A percentile compares a stretch with the other conserved stretches of the same genome.
Conservation (phyloP, 2,329 filamentous ascomycete species). For the Arthrocladium fulminans region DNA sequence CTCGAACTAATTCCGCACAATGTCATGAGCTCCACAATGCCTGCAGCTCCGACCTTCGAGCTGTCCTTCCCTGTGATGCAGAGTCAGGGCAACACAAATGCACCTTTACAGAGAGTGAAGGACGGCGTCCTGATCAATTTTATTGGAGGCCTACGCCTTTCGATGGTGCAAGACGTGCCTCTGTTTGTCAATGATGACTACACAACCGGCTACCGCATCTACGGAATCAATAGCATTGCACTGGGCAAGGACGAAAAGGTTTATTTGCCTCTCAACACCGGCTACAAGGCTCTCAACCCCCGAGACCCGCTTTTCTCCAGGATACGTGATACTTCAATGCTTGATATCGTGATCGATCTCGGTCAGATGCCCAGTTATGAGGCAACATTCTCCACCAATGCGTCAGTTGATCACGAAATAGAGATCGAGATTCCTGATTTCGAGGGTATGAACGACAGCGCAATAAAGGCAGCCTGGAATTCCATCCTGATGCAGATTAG, state of each 20-base stretch:
- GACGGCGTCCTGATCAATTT: slow-evolving; percentile 54
- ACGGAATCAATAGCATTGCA: slow-evolving; percentile 68
- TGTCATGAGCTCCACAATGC: slow-evolving; percentile 66
- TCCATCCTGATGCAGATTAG: slow-evolving; percentile 23
- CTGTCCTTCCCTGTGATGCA: slow-evolving; percentile 54
- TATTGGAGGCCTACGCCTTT: slow-evolving; percentile 49
- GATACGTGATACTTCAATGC: slow-evolving; percentile 59
- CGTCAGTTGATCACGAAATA: slow-evolving; percentile 6
- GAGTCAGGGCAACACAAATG: slow-evolving; percentile 39
- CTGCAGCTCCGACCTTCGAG: slow-evolving; percentile 62
- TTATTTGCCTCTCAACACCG: slow-evolving; percentile 66
- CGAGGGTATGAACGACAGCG: slow-evolving; percentile 14
- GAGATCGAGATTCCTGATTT: slow-evolving; percentile 11
- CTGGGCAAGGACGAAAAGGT: slow-evolving; percentile 83
- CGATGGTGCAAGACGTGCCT: slow-evolving; percentile 41
- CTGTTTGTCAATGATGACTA: slow-evolving; percentile 21
- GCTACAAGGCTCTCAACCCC: slow-evolving; percentile 55
- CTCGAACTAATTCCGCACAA: slow-evolving; percentile 62
- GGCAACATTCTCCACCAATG: background rate
- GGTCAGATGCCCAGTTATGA: slow-evolving; percentile 11
- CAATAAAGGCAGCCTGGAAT: slow-evolving; percentile 22
- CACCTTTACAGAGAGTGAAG: slow-evolving; percentile 45
- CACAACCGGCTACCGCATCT: slow-evolving; percentile 47
- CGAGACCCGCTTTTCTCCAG: slow-evolving; percentile 78
- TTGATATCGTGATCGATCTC: slow-evolving; percentile 64